Percentiles rank a stretch among this genome's conserved stretches.
Conservation (phyloP, 2,329 filamentous ascomycete species). For the Arthroderma sp. region DNA sequence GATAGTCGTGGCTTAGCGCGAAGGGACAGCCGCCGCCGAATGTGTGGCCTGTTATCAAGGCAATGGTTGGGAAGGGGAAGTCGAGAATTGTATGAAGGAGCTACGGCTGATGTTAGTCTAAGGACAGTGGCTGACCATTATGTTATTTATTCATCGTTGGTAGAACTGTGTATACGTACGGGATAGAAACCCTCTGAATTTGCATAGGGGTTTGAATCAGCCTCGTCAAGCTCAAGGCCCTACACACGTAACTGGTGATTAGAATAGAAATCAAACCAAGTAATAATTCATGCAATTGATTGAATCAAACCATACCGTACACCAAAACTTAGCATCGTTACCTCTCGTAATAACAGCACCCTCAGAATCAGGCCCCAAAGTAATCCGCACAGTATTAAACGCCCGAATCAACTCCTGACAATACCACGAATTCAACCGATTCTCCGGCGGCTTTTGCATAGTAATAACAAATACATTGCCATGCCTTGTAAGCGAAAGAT, state of each 20-base stretch:
- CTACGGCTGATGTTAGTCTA: constrained; percentile 18
- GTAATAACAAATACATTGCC: constrained; percentile 41
- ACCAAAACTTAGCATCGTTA: constrained; percentile 37
- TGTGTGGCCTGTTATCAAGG: constrained; percentile 36
- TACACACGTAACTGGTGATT: constrained; percentile 2
- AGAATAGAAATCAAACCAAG: background rate
- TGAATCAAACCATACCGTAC: constrained; percentile 23
- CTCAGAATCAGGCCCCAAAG: constrained; percentile 35
- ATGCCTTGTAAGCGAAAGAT: constrained; percentile 34
- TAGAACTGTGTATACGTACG: constrained; percentile 26
- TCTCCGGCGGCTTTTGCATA: constrained; percentile 42
- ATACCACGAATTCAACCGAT: constrained; percentile 34
- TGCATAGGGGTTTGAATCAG: constrained; percentile 38
- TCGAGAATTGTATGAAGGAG: constrained; percentile 37
- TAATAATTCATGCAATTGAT: background rate
- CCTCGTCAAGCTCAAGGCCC: constrained; percentile 36
- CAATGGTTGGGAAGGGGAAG: constrained; percentile 37
- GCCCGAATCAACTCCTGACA: constrained; percentile 40
- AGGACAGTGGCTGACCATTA: constrained; percentile 18
- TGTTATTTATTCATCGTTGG: background rate
- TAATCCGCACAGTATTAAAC: constrained; percentile 33
- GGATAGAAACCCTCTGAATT: constrained; percentile 47
- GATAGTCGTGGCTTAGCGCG: constrained; percentile 35
- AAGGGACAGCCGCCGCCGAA: constrained; percentile 39
- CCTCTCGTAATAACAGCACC: constrained; percentile 42